Conservation (phyloP, 768 basidiomycete species). For the Leccinum barrowsii region DNA sequence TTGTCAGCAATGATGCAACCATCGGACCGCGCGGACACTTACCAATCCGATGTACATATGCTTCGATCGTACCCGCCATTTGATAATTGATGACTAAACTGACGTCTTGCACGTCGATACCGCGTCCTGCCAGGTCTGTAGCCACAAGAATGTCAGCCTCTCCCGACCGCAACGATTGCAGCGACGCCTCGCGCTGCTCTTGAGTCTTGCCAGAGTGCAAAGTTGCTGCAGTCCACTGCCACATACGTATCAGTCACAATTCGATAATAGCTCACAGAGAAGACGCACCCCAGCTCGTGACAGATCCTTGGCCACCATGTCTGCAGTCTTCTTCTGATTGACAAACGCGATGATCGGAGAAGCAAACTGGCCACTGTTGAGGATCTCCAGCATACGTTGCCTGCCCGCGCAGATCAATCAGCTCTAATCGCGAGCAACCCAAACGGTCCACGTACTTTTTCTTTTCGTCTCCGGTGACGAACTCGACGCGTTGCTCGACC, state of each 20-base stretch:
- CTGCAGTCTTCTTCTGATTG: constrained; percentile 99
- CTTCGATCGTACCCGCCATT: constrained; percentile 95
- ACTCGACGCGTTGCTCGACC: constrained; percentile 94
- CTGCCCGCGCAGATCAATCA: constrained; percentile 37
- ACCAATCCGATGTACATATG: constrained; percentile 98
- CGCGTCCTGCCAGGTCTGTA: constrained; percentile 95
- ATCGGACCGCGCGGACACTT: neutral
- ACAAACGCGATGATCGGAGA: constrained; percentile 98
- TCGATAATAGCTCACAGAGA: neutral
- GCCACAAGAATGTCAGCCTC: constrained; percentile 90
- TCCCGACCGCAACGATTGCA: constrained; percentile 83
- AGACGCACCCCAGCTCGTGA: constrained; percentile 77
- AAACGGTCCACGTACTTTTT: constrained; percentile 68
- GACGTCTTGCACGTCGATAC: constrained; percentile 98
- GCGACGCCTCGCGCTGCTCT: constrained; percentile 91
- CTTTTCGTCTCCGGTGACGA: constrained; percentile 90
- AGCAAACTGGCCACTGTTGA: constrained; percentile 78
- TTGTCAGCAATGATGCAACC: constrained; percentile 1
- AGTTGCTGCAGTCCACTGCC: constrained; percentile 84
- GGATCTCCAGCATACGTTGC: constrained; percentile 82
- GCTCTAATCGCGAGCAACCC: neutral
- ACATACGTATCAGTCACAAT: constrained; percentile 2
- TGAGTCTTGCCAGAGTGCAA: constrained; percentile 98
- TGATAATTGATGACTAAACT: constrained; percentile 96
- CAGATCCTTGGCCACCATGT: constrained; percentile 95